Evolutionary conservation across 139 green algal genomes (phyloP).

Genomic region (Pseudopediastrum boryanum): DNA sequence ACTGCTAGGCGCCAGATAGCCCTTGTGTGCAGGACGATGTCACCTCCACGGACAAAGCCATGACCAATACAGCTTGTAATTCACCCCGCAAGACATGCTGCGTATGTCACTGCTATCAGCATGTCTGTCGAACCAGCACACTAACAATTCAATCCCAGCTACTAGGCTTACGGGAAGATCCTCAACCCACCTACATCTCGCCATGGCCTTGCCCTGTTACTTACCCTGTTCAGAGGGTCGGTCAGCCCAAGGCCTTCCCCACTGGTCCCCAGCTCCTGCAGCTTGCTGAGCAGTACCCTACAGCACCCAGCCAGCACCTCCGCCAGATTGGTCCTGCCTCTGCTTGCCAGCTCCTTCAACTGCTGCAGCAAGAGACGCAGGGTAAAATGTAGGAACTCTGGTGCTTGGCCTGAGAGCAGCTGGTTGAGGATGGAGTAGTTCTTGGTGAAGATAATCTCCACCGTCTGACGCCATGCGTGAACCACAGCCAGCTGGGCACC

Average conservation of each 20-base stretch:
- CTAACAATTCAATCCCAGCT: too few relatives aligned
- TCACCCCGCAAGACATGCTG: too few relatives aligned
- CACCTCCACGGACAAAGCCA: too few relatives aligned
- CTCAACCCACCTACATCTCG: too few relatives aligned
- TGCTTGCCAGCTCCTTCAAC: constrained; percentile 38
- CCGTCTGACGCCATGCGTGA: constrained; percentile 60
- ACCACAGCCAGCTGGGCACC: constrained; percentile 54
- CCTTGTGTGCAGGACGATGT: too few relatives aligned
- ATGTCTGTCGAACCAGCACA: too few relatives aligned
- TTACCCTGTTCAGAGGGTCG: constrained; percentile 46
- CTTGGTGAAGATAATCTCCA: constrained; percentile 59
- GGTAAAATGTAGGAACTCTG: constrained; percentile 26
- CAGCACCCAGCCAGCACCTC: constrained; percentile 35
- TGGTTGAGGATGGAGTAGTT: constrained; percentile 47
- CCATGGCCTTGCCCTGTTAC: too few relatives aligned
- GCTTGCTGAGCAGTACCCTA: constrained; percentile 54
- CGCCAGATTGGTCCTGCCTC: constrained; percentile 28
- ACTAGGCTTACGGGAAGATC: too few relatives aligned
- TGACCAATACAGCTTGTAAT: too few relatives aligned
- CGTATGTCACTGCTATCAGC: too few relatives aligned
- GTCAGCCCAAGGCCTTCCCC: constrained; percentile 49
- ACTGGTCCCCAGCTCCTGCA: constrained; percentile 52
- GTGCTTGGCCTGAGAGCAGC: constrained; percentile 2
- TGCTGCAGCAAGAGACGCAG: constrained; percentile 9
- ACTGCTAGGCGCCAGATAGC: too few relatives aligned